These are phyloP conservation scores for Trichoderma sp. DNA, from an alignment of 2,329 filamentous ascomycete species.

Conservation along the genomic window DNA sequence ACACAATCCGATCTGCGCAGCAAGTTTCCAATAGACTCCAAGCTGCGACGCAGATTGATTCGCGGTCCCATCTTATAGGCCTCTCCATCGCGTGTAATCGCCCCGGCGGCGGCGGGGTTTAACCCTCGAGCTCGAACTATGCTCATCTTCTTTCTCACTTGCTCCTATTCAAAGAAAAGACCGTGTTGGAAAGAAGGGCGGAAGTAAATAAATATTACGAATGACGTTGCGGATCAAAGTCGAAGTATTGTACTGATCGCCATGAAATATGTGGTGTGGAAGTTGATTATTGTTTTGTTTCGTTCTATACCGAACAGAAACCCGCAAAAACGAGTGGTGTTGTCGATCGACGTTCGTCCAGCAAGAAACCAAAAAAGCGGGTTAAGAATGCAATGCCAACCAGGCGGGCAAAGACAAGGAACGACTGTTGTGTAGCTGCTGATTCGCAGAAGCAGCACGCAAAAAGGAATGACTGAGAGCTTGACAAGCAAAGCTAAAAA, in stretches of 20 bases:
- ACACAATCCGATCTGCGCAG: slow-evolving; percentile 22
- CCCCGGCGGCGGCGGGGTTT: slow-evolving; percentile 22
- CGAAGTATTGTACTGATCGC: slow-evolving; percentile 16
- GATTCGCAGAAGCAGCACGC: slow-evolving; percentile 16
- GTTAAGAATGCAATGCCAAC: slow-evolving; percentile 9
- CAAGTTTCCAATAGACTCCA: slow-evolving; percentile 21
- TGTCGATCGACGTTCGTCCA: slow-evolving; percentile 17
- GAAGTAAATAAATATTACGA: background rate
- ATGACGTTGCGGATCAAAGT: slow-evolving; percentile 19
- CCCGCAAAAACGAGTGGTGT: background rate
- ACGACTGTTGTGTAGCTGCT: slow-evolving; percentile 9
- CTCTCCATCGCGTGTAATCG: slow-evolving; percentile 23
- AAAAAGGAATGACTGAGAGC: slow-evolving; percentile 44
- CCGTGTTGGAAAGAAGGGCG: background rate
- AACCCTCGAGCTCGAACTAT: slow-evolving; percentile 14
- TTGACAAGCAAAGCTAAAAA: slow-evolving; percentile 30
- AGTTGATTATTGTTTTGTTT: background rate
- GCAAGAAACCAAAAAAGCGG: slow-evolving; percentile 28
- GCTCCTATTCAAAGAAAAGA: background rate
- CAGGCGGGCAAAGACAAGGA: slow-evolving; percentile 21
- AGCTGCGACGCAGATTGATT: slow-evolving; percentile 29
- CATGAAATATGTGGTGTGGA: slow-evolving; percentile 17
- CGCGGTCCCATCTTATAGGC: slow-evolving; percentile 32
- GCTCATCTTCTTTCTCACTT: slow-evolving; percentile 20
- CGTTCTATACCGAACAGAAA: background rate